These are phyloP conservation scores for Pichia heedii DNA, from an alignment of 805 yeast genomes.

Conservation along the genomic window DNA sequence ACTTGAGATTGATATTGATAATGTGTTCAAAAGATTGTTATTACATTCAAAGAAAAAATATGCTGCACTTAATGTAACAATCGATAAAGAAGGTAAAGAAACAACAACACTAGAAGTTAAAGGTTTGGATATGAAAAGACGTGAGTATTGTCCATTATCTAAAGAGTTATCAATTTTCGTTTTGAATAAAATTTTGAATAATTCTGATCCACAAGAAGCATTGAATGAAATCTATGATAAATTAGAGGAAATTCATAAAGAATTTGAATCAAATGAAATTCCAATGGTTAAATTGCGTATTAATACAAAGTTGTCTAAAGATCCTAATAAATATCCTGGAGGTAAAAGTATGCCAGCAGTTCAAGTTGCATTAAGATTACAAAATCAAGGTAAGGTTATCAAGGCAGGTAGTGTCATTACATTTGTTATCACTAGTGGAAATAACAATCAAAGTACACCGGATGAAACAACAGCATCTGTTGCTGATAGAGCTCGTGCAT, in stretches of 20 bases:
- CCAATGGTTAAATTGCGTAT: constrained; percentile 65
- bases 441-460: constrained; percentile 13
- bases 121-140: constrained; percentile 93
- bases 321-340: constrained; percentile 77
- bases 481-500: constrained; percentile 79
- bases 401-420: constrained; percentile 88
- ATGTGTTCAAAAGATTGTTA: constrained; percentile 75
- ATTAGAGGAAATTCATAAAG: constrained; percentile 47
- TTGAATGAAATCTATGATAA: constrained; percentile 63
- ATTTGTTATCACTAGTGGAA: constrained; percentile 52
- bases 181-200: constrained; percentile 61
- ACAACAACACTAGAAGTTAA: constrained; percentile 70
- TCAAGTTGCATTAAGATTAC: constrained; percentile 77
- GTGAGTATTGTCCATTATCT: constrained; percentile 91
- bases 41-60: constrained; percentile 95
- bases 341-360: constrained; percentile 77
- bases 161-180: constrained; percentile 78
- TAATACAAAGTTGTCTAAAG: constrained; percentile 83
- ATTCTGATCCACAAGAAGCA: constrained; percentile 69
- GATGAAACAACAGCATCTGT: constrained; percentile 24
- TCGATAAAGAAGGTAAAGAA: constrained; percentile 43
- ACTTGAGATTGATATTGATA: constrained; percentile 91
- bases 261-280: constrained; percentile 52
- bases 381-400: constrained; percentile 76
- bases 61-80: constrained; percentile 70